These are phyloP conservation scores for Cladosporium oxysporum DNA, from an alignment of 2,329 filamentous ascomycete genomes.

Conservation along the genomic window DNA sequence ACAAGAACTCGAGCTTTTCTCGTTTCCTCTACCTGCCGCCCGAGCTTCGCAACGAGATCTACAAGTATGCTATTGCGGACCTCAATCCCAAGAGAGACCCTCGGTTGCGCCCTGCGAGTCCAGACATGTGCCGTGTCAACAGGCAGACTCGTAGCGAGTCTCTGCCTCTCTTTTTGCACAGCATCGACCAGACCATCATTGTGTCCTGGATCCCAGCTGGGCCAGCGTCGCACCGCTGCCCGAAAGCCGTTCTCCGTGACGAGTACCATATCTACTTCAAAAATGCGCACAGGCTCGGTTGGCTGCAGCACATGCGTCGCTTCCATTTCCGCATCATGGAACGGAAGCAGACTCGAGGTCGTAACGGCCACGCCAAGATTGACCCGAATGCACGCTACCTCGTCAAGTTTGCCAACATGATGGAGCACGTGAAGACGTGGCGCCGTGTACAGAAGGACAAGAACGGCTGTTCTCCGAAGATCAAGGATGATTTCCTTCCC, in stretches of 20 bases:
- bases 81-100: neutral
- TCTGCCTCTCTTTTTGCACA: conserved; percentile 12
- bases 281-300: neutral
- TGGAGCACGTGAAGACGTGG: neutral
- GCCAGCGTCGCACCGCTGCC: neutral
- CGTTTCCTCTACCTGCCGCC: conserved; percentile 14
- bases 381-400: neutral
- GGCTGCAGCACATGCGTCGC: conserved; percentile 1
- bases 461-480: neutral
- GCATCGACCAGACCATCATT: neutral
- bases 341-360: neutral
- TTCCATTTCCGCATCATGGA: neutral
- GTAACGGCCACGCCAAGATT: neutral
- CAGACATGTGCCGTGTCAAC: conserved; percentile 5
- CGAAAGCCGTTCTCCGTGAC: neutral
- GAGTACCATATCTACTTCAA: neutral
- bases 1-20: neutral
- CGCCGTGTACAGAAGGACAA: neutral
- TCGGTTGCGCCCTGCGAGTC: conserved; percentile 3
- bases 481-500: neutral
- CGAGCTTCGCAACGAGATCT: conserved; percentile 20
- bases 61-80: conserved; percentile 1
- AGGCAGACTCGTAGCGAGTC: conserved; percentile 4
- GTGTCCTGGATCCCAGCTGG: neutral
- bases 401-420: neutral